phyloP scores from a whole-genome alignment of 73 alveolate genomes.

The Uronychia setigera region DNA sequence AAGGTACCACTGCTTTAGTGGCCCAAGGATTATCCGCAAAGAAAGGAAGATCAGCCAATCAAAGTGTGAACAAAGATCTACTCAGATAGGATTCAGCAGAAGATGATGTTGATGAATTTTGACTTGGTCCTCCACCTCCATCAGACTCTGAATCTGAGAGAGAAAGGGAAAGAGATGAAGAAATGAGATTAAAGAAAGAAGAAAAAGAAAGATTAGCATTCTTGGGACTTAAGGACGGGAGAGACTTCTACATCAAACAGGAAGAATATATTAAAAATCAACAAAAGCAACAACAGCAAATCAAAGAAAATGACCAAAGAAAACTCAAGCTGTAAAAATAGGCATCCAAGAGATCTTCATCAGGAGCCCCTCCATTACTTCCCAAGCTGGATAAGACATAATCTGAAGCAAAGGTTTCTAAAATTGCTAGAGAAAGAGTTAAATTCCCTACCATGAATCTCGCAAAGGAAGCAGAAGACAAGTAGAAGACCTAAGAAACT shows the following conservation, averaged over 20 bases:
- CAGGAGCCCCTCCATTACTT: neutral
- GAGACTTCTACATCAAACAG: neutral
- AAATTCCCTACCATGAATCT: neutral
- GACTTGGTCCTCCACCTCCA: slow-evolving; percentile 1
- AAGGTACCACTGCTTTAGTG: no score
- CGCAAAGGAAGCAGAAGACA: neutral
- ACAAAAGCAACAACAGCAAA: neutral
- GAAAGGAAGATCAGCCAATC: no score
- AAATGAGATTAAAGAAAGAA: neutral
- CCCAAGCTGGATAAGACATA: neutral
- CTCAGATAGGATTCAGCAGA: no score
- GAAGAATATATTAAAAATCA: neutral
- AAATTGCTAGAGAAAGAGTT: neutral
- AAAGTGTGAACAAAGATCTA: no score
- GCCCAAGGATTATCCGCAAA: no score
- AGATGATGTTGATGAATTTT: no score
- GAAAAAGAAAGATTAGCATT: neutral
- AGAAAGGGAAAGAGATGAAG: neutral
- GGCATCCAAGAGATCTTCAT: no score
- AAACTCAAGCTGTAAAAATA: neutral
- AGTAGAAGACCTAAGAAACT: neutral
- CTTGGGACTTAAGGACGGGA: neutral
- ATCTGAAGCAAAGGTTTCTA: no score
- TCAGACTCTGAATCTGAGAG: neutral
- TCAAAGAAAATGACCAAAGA: neutral